A percentile compares a stretch with the other conserved stretches of the same genome.
These are phyloP conservation scores for Podospora pseudocomata DNA, from an alignment of 495 filamentous ascomycete genomes.

Conservation along the genomic window DNA sequence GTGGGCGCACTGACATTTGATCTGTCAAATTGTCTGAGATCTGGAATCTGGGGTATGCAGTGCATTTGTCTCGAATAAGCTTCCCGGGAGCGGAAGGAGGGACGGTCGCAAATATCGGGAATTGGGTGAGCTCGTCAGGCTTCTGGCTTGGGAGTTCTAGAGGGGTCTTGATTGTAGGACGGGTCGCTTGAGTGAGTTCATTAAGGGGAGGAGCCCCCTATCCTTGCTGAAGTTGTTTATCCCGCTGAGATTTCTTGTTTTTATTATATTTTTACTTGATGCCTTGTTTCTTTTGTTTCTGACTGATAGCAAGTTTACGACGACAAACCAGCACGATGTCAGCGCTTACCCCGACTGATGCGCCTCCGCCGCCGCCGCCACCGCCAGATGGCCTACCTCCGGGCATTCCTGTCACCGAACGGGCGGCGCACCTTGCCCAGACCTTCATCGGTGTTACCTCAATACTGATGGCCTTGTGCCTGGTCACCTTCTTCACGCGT, in stretches of 20 bases:
- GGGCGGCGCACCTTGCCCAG: slow-evolving; percentile 22
- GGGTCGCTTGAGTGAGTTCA: background rate
- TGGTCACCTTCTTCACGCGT: slow-evolving; percentile 21
- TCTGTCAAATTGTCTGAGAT: background rate
- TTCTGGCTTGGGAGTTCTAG: background rate
- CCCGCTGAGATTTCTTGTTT: background rate
- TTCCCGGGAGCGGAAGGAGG: background rate
- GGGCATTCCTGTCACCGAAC: slow-evolving; percentile 15
- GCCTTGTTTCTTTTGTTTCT: background rate
- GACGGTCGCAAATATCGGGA: slow-evolving; percentile 1
- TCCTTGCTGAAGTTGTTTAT: background rate
- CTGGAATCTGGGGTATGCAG: background rate
- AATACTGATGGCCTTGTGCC: slow-evolving; percentile 18
- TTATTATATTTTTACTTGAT: background rate
- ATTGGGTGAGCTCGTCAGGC: background rate
- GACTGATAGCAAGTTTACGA: background rate
- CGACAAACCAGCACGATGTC: background rate
- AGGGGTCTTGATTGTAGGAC: background rate
- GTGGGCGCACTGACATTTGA: background rate
- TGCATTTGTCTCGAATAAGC: background rate
- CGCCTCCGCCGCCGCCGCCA: background rate
- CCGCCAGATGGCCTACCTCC: background rate
- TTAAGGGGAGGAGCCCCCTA: background rate
- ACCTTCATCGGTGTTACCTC: slow-evolving; percentile 22
- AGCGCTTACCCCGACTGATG: background rate